These are phyloP conservation scores for Grosmannia clavigera DNA, from an alignment of 2,329 filamentous ascomycete genomes.

Conservation along the genomic window DNA sequence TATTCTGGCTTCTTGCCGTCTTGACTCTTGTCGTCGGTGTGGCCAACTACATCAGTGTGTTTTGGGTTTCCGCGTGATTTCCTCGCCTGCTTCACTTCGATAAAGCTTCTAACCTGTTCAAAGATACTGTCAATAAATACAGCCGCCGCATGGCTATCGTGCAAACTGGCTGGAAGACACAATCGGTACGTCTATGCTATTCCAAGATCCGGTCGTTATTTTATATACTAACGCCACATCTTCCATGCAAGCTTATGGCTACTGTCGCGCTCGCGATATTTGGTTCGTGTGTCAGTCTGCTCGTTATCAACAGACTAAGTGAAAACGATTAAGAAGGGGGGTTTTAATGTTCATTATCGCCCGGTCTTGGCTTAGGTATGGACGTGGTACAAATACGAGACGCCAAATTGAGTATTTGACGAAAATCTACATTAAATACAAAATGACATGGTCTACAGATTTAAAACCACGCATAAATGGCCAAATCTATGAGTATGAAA, in stretches of 20 bases:
- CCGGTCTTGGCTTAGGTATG: not conserved
- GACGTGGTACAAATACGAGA: not conserved
- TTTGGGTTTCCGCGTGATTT: not conserved
- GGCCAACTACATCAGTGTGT: constrained; percentile 70
- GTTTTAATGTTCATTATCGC: not conserved
- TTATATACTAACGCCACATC: not conserved
- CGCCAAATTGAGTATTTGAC: not conserved
- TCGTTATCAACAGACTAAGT: constrained; percentile 34
- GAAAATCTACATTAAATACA: not conserved
- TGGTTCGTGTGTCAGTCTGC: constrained; percentile 50
- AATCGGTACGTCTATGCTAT: constrained; percentile 43
- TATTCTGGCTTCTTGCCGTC: constrained; percentile 78
- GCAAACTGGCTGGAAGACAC: constrained; percentile 88
- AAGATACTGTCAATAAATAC: constrained; percentile 66
- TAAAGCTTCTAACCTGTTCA: not conserved
- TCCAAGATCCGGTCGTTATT: not conserved
- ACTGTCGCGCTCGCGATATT: constrained; percentile 51
- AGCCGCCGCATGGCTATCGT: constrained; percentile 69
- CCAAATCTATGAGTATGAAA: not conserved
- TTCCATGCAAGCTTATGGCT: constrained; percentile 41
- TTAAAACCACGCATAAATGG: not conserved
- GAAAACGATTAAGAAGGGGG: constrained; percentile 5
- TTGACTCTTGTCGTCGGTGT: constrained; percentile 67
- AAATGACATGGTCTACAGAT: not conserved
- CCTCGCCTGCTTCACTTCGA: not conserved